phyloP scores from a whole-genome alignment of 2,329 filamentous ascomycete genomes.

The Ascocoryne sarcoides region DNA sequence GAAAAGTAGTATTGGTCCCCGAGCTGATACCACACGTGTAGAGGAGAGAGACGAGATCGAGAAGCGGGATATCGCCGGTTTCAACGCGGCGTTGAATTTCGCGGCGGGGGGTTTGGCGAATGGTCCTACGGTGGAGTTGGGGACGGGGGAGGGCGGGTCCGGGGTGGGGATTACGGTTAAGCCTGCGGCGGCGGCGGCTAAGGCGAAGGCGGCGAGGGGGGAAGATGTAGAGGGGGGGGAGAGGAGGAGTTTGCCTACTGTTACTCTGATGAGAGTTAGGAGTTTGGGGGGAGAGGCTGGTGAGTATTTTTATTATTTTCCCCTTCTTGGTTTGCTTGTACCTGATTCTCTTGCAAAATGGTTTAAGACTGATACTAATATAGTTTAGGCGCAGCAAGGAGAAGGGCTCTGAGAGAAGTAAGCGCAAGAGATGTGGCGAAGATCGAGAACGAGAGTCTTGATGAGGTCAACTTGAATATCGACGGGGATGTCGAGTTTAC shows the following conservation, averaged over 20 bases:
- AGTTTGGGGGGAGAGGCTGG: background rate
- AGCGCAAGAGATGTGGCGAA: background rate
- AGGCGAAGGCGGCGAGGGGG: no score
- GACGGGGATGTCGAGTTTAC: slow-evolving; percentile 1
- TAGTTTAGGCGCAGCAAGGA: background rate
- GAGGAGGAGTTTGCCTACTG: background rate
- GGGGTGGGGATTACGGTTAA: slow-evolving; percentile 33
- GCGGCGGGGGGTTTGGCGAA: slow-evolving; percentile 31
- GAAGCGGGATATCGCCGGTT: slow-evolving; percentile 33
- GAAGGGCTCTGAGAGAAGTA: background rate
- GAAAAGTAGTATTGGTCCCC: no score
- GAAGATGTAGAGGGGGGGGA: background rate
- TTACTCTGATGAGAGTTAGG: slow-evolving; percentile 1
- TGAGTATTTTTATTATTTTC: no score
- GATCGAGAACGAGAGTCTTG: background rate
- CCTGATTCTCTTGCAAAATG: no score
- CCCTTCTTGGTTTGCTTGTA: no score
- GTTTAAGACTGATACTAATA: background rate
- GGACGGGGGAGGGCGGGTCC: slow-evolving; percentile 33
- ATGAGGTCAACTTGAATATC: slow-evolving; percentile 1
- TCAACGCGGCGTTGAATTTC: slow-evolving; percentile 34
- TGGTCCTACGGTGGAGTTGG: slow-evolving; percentile 33
- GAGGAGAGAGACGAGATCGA: no score
- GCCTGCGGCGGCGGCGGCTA: slow-evolving; percentile 8
- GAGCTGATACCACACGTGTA: no score